Evolutionary conservation across 2,329 filamentous ascomycete genomes (phyloP).

Genomic region (Trichophyton schoenleinii): DNA sequence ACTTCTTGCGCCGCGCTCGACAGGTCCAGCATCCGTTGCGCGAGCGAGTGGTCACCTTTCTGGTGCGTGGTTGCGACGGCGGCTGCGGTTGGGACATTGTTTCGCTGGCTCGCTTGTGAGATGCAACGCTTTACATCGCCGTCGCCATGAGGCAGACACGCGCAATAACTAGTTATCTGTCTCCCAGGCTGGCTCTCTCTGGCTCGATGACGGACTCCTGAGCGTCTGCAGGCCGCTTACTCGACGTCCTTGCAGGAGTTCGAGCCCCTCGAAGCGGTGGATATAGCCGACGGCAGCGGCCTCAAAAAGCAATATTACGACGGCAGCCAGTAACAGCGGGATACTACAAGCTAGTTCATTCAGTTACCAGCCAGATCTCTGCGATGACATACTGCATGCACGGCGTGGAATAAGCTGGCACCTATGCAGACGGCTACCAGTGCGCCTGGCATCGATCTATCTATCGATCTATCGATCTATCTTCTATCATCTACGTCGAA

Average conservation of each 20-base stretch:
- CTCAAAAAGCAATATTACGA: background rate
- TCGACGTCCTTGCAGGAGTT: background rate
- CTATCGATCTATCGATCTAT: background rate
- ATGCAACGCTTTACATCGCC: no score
- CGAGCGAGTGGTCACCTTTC: conserved; percentile 9
- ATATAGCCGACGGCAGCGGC: background rate
- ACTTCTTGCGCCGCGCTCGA: conserved; percentile 12
- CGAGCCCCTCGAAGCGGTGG: background rate
- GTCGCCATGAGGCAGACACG: background rate
- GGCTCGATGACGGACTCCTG: background rate
- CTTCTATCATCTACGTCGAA: background rate
- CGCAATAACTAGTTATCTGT: background rate
- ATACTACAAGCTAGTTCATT: no score
- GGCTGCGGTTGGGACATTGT: background rate
- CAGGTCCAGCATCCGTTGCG: conserved; percentile 13
- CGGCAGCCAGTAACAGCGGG: no score
- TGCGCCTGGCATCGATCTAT: background rate
- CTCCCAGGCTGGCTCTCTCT: background rate
- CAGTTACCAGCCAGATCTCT: no score
- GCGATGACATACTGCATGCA: background rate
- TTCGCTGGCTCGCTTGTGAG: no score
- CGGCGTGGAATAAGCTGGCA: background rate
- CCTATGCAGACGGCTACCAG: no score
- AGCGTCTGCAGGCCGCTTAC: background rate
- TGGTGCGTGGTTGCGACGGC: background rate